These are phyloP conservation scores for Tillandsia leiboldiana DNA, from an alignment of 176 grass and related monocot genomes.

Conservation along the genomic window DNA sequence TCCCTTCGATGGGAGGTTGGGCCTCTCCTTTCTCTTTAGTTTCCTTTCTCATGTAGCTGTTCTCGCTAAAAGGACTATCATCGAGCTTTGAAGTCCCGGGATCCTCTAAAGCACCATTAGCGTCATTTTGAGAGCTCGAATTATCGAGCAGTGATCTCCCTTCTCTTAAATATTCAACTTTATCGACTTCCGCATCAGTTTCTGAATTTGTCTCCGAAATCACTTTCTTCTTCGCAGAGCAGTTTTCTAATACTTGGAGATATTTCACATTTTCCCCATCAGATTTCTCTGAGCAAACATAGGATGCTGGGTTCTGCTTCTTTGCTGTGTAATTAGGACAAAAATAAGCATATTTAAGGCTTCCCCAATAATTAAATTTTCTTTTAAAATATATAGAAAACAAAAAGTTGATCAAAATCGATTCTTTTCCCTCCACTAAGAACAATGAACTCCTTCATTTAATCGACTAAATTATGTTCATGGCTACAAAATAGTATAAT, in stretches of 20 bases:
- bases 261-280: constrained; percentile 55
- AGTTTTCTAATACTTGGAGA: constrained; percentile 52
- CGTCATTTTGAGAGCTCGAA: constrained; percentile 15
- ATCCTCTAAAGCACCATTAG: constrained; percentile 20
- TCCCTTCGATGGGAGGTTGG: constrained; percentile 21
- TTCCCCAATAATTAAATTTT: not conserved
- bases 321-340: constrained; percentile 53
- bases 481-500: not conserved
- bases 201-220: constrained; percentile 17
- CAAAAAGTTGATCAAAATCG: not conserved
- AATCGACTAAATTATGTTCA: not conserved
- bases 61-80: constrained; percentile 21
- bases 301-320: constrained; percentile 31
- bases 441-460: not conserved
- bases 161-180: constrained; percentile 11
- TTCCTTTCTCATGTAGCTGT: constrained; percentile 21
- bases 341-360: constrained; percentile 9
- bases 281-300: constrained; percentile 34
- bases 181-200: constrained; percentile 10
- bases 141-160: constrained; percentile 21
- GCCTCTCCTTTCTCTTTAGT: constrained; percentile 27
- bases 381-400: not conserved
- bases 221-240: constrained; percentile 34
- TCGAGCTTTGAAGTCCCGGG: constrained; percentile 26
- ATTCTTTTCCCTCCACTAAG: not conserved